These are phyloP conservation scores for Lentinula lateritia DNA, from an alignment of 768 basidiomycete species.

Conservation along the genomic window DNA sequence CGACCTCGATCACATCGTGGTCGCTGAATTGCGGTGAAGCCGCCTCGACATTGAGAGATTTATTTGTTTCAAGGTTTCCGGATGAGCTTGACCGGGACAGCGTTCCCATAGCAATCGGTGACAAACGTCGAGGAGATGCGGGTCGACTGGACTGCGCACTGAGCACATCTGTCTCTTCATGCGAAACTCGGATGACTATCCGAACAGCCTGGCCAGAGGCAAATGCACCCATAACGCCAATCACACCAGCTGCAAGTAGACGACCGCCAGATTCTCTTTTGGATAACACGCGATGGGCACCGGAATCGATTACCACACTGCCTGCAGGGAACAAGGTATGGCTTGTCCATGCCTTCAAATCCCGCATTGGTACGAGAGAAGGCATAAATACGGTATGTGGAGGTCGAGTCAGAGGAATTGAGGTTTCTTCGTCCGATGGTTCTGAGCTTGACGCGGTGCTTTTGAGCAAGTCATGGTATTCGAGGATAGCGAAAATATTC, in stretches of 20 bases:
- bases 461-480: constrained; percentile 54
- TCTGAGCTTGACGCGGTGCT: constrained; percentile 21
- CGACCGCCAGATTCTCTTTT: constrained; percentile 86
- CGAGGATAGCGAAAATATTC: constrained; percentile 75
- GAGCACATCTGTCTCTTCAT: constrained; percentile 21
- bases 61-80: constrained; percentile 15
- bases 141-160: constrained; percentile 43
- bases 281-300: constrained; percentile 83
- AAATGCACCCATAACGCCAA: constrained; percentile 83
- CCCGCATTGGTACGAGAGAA: constrained; percentile 63
- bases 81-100: constrained; percentile 33
- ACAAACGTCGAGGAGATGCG: constrained; percentile 45
- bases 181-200: constrained; percentile 53
- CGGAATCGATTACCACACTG: constrained; percentile 80
- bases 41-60: constrained; percentile 19
- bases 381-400: constrained; percentile 88
- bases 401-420: constrained; percentile 39
- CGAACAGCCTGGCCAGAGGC: constrained; percentile 93
- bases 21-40: constrained; percentile 31
- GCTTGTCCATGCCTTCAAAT: constrained; percentile 95
- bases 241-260: constrained; percentile 86
- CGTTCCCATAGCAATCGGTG: constrained; percentile 36
- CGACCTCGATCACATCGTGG: constrained; percentile 81
- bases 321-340: constrained; percentile 91
- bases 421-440: constrained; percentile 2